A percentile compares a stretch with the other conserved stretches of the same genome.
Evolutionary conservation across 2,329 filamentous ascomycete genomes (phyloP).

Genomic region (Venturiaceae sp.): DNA sequence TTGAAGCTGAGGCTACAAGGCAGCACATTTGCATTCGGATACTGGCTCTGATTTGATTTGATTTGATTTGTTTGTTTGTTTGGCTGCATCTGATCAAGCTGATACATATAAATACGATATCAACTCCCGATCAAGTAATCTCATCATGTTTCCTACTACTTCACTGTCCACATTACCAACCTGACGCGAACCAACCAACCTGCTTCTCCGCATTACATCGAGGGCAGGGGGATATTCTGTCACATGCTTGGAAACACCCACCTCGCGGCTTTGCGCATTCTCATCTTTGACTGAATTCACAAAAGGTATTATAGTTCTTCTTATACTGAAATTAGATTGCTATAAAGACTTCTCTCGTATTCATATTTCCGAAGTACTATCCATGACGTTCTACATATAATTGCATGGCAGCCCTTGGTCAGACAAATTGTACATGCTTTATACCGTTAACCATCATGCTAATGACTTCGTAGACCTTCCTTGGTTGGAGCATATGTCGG

Average conservation of each 20-base stretch:
- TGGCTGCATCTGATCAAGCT: too few species aligned
- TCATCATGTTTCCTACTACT: neutral
- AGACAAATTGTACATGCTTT: conserved; percentile 10
- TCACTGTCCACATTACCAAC: neutral
- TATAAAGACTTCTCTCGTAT: neutral
- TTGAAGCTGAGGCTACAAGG: too few species aligned
- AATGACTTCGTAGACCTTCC: conserved; percentile 20
- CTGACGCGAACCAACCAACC: neutral
- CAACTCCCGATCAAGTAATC: too few species aligned
- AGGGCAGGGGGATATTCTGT: neutral
- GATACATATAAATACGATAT: too few species aligned
- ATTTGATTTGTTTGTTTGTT: too few species aligned
- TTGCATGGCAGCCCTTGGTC: conserved; percentile 31
- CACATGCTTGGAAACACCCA: neutral
- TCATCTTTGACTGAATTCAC: neutral
- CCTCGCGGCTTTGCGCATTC: neutral
- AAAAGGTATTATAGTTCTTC: neutral
- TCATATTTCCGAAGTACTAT: neutral
- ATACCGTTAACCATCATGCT: neutral
- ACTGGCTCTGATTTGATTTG: too few species aligned
- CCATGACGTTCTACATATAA: neutral
- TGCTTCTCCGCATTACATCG: neutral
- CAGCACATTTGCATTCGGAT: too few species aligned
- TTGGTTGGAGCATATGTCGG: conserved; percentile 30
- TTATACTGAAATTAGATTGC: neutral